A percentile compares a stretch with the other conserved stretches of the same genome.
These are phyloP conservation scores for Candida coquimbonensis DNA, from an alignment of 805 yeast genomes.

Conservation along the genomic window DNA sequence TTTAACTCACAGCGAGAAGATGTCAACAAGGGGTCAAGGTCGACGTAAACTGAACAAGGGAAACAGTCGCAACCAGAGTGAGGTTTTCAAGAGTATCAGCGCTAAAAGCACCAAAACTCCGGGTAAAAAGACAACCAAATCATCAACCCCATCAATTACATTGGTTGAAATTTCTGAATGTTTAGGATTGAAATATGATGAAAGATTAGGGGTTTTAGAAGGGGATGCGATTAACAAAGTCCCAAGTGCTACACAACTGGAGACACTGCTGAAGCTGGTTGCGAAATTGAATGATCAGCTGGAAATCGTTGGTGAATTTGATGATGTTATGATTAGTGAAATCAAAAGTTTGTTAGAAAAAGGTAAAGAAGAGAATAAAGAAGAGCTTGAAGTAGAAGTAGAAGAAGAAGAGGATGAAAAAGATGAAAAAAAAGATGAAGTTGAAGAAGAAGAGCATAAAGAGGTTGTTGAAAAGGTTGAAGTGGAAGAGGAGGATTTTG, in stretches of 20 bases:
- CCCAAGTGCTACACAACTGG: slow-evolving; percentile 23
- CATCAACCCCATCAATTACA: slow-evolving; percentile 32
- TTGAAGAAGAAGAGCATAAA: slow-evolving; percentile 16
- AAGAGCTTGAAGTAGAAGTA: slow-evolving; percentile 19
- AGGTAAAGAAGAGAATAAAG: slow-evolving; percentile 28
- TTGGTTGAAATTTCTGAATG: slow-evolving; percentile 46
- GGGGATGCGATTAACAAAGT: slow-evolving; percentile 47
- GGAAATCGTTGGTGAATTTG: slow-evolving; percentile 25
- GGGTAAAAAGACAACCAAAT: slow-evolving; percentile 22
- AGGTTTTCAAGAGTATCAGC: too few relatives aligned
- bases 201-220: slow-evolving; percentile 50
- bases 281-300: slow-evolving; percentile 35
- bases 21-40: slow-evolving; percentile 1
- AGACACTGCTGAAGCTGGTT: slow-evolving; percentile 28
- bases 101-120: slow-evolving; percentile 13
- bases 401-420: slow-evolving; percentile 36
- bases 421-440: slow-evolving; percentile 35
- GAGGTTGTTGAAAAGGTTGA: slow-evolving; percentile 10
- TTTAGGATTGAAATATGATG: slow-evolving; percentile 48
- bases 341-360: slow-evolving; percentile 4
- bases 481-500: slow-evolving; percentile 18
- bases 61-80: too few relatives aligned
- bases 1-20: too few relatives aligned
- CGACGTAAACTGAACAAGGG: slow-evolving; percentile 4
- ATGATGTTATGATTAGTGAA: slow-evolving; percentile 16